Evolutionary conservation across 345 rosid species (phyloP).

Genomic region (Rubroshorea leprosula): DNA sequence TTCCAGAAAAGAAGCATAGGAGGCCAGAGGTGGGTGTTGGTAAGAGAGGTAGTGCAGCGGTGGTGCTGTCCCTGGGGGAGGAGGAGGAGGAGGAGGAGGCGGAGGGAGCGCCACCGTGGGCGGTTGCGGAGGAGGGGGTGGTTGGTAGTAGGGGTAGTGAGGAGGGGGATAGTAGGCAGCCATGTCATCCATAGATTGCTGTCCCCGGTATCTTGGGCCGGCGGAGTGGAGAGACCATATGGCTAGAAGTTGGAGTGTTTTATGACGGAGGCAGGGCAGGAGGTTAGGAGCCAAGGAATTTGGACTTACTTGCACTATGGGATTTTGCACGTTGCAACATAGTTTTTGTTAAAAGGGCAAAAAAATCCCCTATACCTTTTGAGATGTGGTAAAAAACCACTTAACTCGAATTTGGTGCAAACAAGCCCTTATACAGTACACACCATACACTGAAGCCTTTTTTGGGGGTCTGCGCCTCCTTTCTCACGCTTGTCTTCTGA

Average conservation of each 20-base stretch:
- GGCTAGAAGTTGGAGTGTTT: neutral
- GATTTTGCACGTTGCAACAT: too few relatives aligned
- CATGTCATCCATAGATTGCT: constrained; percentile 48
- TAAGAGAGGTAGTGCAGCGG: constrained; percentile 24
- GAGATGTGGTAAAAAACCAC: too few relatives aligned
- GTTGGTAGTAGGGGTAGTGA: constrained; percentile 27
- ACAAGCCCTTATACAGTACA: too few relatives aligned
- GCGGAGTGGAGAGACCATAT: neutral
- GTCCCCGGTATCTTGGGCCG: neutral
- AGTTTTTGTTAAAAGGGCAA: too few relatives aligned
- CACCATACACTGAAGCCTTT: too few relatives aligned
- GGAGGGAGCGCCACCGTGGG: constrained; percentile 11
- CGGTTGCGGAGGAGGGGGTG: constrained; percentile 24
- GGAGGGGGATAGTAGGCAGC: constrained; percentile 48
- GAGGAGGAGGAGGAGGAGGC: constrained; percentile 26
- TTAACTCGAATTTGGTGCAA: too few relatives aligned
- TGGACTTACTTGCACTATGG: too few relatives aligned
- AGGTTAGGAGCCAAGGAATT: too few relatives aligned
- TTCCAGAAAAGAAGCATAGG: constrained; percentile 29
- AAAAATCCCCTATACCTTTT: too few relatives aligned
- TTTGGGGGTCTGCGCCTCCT: too few relatives aligned
- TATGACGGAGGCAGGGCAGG: neutral
- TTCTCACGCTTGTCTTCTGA: too few relatives aligned
- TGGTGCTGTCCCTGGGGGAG: constrained; percentile 19
- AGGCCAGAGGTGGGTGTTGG: constrained; percentile 25